Evolutionary conservation across 2,329 filamentous ascomycete species (phyloP), one percentile per base, ranked within the genome.

Genomic region (Onygenales sp.): DNA sequence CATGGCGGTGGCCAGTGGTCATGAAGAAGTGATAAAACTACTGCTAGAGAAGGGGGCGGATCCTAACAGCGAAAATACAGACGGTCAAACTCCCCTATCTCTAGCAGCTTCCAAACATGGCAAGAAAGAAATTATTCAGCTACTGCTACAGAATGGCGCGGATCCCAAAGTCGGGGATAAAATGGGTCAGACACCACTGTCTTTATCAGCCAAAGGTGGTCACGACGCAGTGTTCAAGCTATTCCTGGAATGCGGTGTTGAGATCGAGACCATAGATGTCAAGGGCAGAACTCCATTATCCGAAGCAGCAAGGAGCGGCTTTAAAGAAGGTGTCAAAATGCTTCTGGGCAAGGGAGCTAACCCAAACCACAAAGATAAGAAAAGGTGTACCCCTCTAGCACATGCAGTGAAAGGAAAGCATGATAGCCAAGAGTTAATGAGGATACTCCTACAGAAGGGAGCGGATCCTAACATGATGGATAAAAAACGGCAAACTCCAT

Each of bases 41-140:
- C 4, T 40, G 11, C 37, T 40, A 52, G 42, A 49, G 17, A 51
- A 8, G 6, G 60, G 57, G 2, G 52, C 10, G 52, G 21, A 47
- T 13, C 21, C 33, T 3, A 32, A 47, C 17, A 17, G 17, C 17
- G 17, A 17, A 17, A 17, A 17, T 17, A 17, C 17, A 2, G 17
- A 17, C 17, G 17, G 17, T 17, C 17, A 17, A 17, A 17, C 17
- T 17, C 17, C 17, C 2, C 17, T 17, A 17, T 17, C 2, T 17
- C 17, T 17, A 17, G 17, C 17, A 17, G 17, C 17, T 17, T 17
- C 17, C 17, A 17, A 17, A 17, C 17, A 17, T 17, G 17, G 17
- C 17, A 17, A 17, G 17, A 17, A 17, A 17, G 17, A 17, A 17
- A 17, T 17, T 17, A 17, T 17, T 17, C 17, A 17, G 17, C 17